Conservation (phyloP, 2,329 filamentous ascomycete species). For the Aspergillus hortae region DNA sequence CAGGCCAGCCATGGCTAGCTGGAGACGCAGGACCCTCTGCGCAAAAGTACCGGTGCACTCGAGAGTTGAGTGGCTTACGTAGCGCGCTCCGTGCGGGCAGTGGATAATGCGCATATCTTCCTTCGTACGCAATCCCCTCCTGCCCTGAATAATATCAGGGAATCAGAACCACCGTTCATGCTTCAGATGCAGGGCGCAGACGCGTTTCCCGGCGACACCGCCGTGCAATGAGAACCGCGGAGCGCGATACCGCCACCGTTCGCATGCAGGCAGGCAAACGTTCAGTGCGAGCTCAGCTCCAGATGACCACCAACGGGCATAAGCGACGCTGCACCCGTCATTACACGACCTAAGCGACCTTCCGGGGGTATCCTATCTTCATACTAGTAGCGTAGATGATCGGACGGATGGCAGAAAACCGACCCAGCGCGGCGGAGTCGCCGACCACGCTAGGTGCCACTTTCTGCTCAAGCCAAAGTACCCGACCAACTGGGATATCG, state of each 20-base stretch:
- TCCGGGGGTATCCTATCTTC: no score
- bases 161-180: no score
- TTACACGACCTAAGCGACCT: not conserved
- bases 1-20: not conserved
- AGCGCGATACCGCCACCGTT: not conserved
- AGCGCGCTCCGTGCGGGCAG: no score
- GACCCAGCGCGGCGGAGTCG: not conserved
- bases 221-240: not conserved
- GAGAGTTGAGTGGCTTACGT: not conserved
- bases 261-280: no score
- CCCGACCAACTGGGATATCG: slow-evolving; percentile 5
- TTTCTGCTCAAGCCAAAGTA: slow-evolving; percentile 1
- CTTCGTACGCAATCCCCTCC: no score
- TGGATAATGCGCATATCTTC: no score
- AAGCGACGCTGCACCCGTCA: not conserved
- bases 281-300: no score
- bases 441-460: not conserved
- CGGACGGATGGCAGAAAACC: not conserved
- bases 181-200: no score
- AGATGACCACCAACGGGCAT: not conserved
- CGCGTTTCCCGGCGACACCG: no score
- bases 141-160: no score
- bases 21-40: not conserved
- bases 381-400: not conserved
- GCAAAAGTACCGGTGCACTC: not conserved